Conservation (phyloP, 306 rosid species). For the Castanea mollissima region DNA sequence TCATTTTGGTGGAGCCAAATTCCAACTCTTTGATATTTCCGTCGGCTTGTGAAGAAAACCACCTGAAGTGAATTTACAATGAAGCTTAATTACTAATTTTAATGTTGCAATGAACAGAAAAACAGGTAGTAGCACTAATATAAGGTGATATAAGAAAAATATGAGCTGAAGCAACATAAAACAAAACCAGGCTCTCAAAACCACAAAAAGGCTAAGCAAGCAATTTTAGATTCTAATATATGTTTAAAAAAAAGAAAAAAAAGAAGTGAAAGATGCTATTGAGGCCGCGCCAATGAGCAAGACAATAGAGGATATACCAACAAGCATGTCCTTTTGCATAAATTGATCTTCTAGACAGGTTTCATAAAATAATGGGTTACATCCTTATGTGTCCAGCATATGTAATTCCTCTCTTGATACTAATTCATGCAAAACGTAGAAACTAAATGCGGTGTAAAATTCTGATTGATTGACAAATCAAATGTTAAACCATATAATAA, state of each 20-base stretch:
- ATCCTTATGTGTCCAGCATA: not conserved
- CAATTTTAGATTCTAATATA: not conserved
- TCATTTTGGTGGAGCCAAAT: constrained; percentile 43
- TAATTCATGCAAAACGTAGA: not conserved
- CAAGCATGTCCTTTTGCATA: not conserved
- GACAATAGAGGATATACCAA: not conserved
- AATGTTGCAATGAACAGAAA: constrained; percentile 14
- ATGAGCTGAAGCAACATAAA: not conserved
- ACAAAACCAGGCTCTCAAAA: constrained; percentile 13
- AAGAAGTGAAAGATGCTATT: not conserved
- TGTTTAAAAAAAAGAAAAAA: not conserved
- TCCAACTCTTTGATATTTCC: constrained; percentile 50
- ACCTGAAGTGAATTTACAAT: constrained; percentile 44
- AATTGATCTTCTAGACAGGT: not conserved
- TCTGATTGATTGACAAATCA: too few species aligned
- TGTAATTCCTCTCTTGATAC: not conserved
- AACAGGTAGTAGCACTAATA: not conserved
- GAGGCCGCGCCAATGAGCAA: not conserved
- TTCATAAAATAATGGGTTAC: not conserved
- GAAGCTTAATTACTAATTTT: constrained; percentile 7
- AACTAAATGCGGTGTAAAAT: too few species aligned
- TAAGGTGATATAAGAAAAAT: constrained; percentile 4
- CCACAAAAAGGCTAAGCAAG: not conserved
- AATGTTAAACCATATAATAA: too few species aligned
- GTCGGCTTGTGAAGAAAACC: constrained; percentile 49